A percentile compares a stretch with the other conserved stretches of the same genome.
Evolutionary conservation across 1,139 yeast genomes (phyloP).

Genomic region (Saccharomyces uvarum): DNA sequence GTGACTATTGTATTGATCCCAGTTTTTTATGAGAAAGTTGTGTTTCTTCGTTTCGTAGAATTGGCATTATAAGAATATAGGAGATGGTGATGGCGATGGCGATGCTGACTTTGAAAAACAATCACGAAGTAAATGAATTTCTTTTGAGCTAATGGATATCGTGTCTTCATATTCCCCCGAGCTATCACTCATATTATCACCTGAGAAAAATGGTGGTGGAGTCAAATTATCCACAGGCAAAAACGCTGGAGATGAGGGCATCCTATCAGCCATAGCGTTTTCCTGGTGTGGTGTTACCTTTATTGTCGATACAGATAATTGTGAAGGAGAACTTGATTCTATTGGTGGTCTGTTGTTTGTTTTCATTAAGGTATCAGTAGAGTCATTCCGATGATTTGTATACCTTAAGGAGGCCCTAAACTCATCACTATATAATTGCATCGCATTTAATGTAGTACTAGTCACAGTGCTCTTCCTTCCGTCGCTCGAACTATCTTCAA

Average conservation of each 20-base stretch:
- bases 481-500: neutral
- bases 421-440: neutral
- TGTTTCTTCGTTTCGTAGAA: neutral
- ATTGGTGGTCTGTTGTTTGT: neutral
- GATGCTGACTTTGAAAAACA: neutral
- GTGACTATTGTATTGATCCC: neutral
- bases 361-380: neutral
- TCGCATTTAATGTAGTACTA: neutral
- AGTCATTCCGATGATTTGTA: neutral
- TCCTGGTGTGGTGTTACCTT: neutral
- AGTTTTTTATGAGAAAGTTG: neutral
- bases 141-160: neutral
- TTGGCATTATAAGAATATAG: neutral
- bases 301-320: neutral
- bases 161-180: neutral
- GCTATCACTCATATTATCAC: neutral
- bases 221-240: neutral
- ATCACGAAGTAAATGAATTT: neutral
- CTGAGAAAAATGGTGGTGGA: neutral
- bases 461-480: neutral
- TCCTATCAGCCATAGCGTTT: neutral
- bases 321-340: neutral
- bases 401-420: neutral
- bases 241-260: neutral
- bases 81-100: neutral